Evolutionary conservation across 441 rosid genomes (phyloP), one percentile per base, ranked within the genome.

Genomic region (Adansonia madagascariensis): DNA sequence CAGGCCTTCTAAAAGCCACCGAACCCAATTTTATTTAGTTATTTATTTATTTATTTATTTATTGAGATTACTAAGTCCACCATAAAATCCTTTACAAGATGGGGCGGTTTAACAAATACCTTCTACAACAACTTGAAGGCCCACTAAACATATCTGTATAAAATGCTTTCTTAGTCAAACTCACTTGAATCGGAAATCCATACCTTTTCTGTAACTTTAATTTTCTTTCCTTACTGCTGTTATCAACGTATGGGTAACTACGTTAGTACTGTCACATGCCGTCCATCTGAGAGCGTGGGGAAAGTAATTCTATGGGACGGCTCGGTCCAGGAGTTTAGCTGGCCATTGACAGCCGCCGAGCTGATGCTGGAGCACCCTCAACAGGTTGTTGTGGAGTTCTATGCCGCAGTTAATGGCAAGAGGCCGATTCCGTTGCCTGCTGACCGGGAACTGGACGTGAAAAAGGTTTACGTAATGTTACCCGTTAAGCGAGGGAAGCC

Each of bases 321-420:
- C 74, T 81, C 88, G 1, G 87, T 94, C 17, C 86, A 82, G 17
- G 90, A 80, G 80, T 83, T 89, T 6, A 86, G 82, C 71, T 80
- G 80, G 14, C 81, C 89, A 0, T 44, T 88, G 2, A 94, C 97
- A 0, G 97, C 77, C 17, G 97, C 97, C 0, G 97, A 94, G 88
- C 86, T 94, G 2, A 94, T 94, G 97, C 78, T 94, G 1, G 98
- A 92, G 24, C 82, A 92, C 79, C 97, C 97, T 0, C 90, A 87
- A 35, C 91, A 94, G 8, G 92, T 90, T 10, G 97, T 92, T 18
- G 97, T 91, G 59, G 97, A 91, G 66, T 89, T 91, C 76, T 80
- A 78, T 68, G 22, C 84, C 0, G 78, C 81, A 24, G 71, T 85
- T 20, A 80, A 81, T 5, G 77, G 80, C 14, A 94, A 80, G 50